Evolutionary conservation across 495 filamentous ascomycete genomes (phyloP).

Genomic region (Entonaema liquescens): DNA sequence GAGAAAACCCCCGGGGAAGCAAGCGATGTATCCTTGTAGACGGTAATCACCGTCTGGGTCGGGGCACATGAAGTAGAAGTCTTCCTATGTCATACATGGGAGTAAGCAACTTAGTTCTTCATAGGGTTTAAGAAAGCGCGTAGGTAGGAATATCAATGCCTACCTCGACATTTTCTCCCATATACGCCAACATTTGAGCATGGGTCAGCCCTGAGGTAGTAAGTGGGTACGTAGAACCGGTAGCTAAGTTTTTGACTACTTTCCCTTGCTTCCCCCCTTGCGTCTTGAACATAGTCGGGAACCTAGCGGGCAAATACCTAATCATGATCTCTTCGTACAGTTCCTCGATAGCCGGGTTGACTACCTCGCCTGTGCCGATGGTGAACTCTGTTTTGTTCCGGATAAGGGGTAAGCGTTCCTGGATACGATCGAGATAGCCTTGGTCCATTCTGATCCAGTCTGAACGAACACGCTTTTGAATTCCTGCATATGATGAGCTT

Average conservation of each 20-base stretch:
- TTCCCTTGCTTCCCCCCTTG: slow-evolving; percentile 8
- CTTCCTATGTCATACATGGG: slow-evolving; percentile 8
- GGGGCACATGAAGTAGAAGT: slow-evolving; percentile 42
- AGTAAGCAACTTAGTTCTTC: neutral
- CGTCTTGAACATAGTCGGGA: slow-evolving; percentile 35
- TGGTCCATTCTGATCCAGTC: slow-evolving; percentile 37
- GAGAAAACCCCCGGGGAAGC: slow-evolving; percentile 36
- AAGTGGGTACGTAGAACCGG: slow-evolving; percentile 20
- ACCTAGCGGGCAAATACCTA: slow-evolving; percentile 29
- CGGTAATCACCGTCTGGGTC: slow-evolving; percentile 25
- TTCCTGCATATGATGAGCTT: slow-evolving; percentile 11
- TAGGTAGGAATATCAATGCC: neutral
- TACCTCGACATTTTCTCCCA: slow-evolving; percentile 36
- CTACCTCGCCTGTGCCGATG: slow-evolving; percentile 27
- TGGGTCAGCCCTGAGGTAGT: slow-evolving; percentile 17
- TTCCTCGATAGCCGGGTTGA: slow-evolving; percentile 35
- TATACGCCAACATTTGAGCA: slow-evolving; percentile 29
- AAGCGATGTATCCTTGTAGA: slow-evolving; percentile 39
- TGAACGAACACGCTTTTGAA: slow-evolving; percentile 23
- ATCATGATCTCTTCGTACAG: slow-evolving; percentile 37
- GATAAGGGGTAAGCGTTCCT: slow-evolving; percentile 25
- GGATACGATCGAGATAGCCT: slow-evolving; percentile 24
- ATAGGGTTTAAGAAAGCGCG: neutral
- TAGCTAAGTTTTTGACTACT: slow-evolving; percentile 26
- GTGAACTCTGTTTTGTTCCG: slow-evolving; percentile 28